Evolutionary conservation across 1,284 basidiomycete species (phyloP).

Genomic region (Cutaneotrichosporon spelunceum): DNA sequence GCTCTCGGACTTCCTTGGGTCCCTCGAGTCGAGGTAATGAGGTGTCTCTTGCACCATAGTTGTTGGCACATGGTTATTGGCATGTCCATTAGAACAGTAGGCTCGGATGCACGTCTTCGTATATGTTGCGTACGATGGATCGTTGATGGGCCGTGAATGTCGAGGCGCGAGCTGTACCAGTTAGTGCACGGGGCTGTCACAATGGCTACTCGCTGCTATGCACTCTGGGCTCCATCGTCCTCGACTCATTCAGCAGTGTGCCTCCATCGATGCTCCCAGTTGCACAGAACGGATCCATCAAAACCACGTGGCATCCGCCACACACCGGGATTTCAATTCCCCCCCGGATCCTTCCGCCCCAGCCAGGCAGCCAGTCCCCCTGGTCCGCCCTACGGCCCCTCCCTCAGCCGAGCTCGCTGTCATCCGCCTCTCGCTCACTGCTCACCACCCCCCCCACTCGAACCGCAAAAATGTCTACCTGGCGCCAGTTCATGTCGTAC

Average conservation of each 20-base stretch:
- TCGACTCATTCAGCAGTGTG: no score
- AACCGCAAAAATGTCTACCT: slow-evolving; percentile 43
- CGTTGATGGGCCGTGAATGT: no score
- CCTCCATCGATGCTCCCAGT: no score
- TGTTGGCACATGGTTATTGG: not conserved
- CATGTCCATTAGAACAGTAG: not conserved
- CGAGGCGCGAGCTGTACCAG: no score
- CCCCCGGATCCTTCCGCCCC: not conserved
- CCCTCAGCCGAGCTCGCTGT: not conserved
- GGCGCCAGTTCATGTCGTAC: slow-evolving; percentile 49
- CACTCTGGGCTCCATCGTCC: no score
- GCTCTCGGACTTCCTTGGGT: slow-evolving; percentile 73
- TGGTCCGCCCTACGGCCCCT: not conserved
- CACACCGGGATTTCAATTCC: not conserved
- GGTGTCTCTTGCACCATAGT: not conserved
- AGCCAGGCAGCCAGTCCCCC: not conserved
- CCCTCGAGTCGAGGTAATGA: slow-evolving; percentile 38
- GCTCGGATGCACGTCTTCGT: not conserved
- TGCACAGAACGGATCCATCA: no score
- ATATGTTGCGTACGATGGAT: not conserved
- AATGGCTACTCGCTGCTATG: no score
- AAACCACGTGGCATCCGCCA: not conserved
- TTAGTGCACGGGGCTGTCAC: no score
- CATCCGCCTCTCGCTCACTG: not conserved
- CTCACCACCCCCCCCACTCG: slow-evolving; percentile 11